Base-by-base conservation (phyloP, 352 stramenopile genomes). In the Hyaloperonospora brassicae region DNA sequence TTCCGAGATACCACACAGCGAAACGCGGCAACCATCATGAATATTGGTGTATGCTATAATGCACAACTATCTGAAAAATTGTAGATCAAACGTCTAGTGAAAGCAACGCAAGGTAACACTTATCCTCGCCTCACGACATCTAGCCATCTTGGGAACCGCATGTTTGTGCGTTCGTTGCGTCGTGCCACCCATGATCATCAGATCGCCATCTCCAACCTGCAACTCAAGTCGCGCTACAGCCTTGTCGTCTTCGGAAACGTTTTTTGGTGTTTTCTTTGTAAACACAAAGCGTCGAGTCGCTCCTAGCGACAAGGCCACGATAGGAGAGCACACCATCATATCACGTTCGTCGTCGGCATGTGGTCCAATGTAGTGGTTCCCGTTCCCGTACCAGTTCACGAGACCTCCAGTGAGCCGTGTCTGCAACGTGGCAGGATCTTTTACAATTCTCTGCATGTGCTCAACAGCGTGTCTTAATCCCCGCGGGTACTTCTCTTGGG, bases 311-410 rank as follows among this genome's bases (percentile, higher is more conserved):
- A 93, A 48, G 8, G 75, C 73, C 9, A 86, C 62, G 38, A 93
- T 85, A 1, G 84, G 84, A 41, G 66, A 76, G 1, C 64, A 50
- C 6, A 42, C 34, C 23, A 75, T 58, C 36, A 95, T 67, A 24
- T 73, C 62, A 7, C 56, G 42, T 50, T 89, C 83, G 47, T 91
- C 68, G 48, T 95, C 86, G 0, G 76, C 70, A 50, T 93, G 86
- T 0, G 81, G 67, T 6, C 82, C 84, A 41, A 95, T 89, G 57
- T 86, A 86, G 55, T 95, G 78, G 38, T 90, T 65, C 22, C 78
- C 80, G 45, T 88, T 61, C 4, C 69, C 68, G 55, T 95, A 95
- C 86, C 86, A 95, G 51, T 94, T 95, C 22, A 88, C 53, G 3
- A 95, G 63, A 34, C 70, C 80, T 24, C 59, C 64, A 49, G 80